Conservation (phyloP, 1,284 basidiomycete species). For the Pseudozyma tsukubaensis region DNA sequence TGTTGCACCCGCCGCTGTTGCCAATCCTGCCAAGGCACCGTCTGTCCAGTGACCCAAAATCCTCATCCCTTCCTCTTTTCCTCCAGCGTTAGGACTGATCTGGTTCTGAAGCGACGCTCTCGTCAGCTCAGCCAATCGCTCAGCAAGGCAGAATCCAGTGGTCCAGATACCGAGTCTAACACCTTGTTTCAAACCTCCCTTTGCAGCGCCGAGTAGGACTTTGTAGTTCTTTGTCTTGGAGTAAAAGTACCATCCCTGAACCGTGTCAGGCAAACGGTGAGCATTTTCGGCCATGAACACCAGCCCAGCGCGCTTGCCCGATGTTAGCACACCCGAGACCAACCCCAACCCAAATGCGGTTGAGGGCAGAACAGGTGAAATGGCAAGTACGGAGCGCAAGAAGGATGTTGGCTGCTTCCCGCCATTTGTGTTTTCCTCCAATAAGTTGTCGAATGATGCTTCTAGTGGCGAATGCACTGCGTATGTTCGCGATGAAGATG, state of each 20-base stretch:
- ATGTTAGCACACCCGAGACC: slow-evolving; percentile 52
- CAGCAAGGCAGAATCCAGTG: slow-evolving; percentile 55
- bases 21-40: slow-evolving; percentile 52
- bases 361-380: slow-evolving; percentile 47
- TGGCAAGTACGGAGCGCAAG: slow-evolving; percentile 15
- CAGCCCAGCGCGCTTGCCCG: slow-evolving; percentile 52
- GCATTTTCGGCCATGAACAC: slow-evolving; percentile 68
- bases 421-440: slow-evolving; percentile 1
- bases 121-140: slow-evolving; percentile 32
- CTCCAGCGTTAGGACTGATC: background rate
- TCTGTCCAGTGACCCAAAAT: slow-evolving; percentile 60
- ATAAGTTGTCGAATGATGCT: slow-evolving; percentile 5
- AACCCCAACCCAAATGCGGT: slow-evolving; percentile 59
- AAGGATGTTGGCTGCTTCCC: slow-evolving; percentile 2
- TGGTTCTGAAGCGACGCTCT: slow-evolving; percentile 13
- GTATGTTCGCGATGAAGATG: slow-evolving; percentile 12
- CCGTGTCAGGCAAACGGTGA: slow-evolving; percentile 63
- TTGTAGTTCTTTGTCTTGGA: slow-evolving; percentile 68
- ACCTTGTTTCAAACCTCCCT: slow-evolving; percentile 55
- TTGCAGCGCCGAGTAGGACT: slow-evolving; percentile 58
- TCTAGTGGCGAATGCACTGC: slow-evolving; percentile 30
- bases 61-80: slow-evolving; percentile 9
- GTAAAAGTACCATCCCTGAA: slow-evolving; percentile 69
- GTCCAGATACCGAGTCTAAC: slow-evolving; percentile 55
- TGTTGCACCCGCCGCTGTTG: slow-evolving; percentile 37